These are phyloP conservation scores for Colletotrichum horii DNA, from an alignment of 2,329 filamentous ascomycete genomes.

Conservation along the genomic window DNA sequence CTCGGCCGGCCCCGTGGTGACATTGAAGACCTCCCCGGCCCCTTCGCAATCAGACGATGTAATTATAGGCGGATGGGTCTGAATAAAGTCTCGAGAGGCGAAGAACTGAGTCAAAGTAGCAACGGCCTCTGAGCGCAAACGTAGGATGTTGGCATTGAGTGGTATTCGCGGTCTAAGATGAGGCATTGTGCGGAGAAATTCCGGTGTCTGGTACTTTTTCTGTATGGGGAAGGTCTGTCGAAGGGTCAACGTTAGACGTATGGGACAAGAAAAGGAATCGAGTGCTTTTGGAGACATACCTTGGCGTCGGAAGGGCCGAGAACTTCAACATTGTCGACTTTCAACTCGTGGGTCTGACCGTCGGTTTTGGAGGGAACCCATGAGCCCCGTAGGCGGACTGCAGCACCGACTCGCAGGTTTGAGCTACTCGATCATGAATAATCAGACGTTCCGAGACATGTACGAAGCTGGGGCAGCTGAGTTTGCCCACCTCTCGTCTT, in stretches of 20 bases:
- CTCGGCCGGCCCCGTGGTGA: conserved; percentile 51
- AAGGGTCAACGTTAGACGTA: background rate
- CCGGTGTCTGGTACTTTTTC: conserved; percentile 91
- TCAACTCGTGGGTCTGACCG: conserved; percentile 80
- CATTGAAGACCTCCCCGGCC: conserved; percentile 88
- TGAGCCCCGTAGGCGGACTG: conserved; percentile 76
- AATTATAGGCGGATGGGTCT: conserved; percentile 92
- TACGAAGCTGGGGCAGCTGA: conserved; percentile 19
- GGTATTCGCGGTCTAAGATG: conserved; percentile 86
- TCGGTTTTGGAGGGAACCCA: conserved; percentile 76
- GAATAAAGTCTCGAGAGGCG: conserved; percentile 70
- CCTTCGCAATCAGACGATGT: conserved; percentile 98
- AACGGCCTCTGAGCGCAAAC: conserved; percentile 82
- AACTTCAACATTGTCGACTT: conserved; percentile 71
- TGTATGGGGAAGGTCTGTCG: conserved; percentile 86
- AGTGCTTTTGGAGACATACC: conserved; percentile 54
- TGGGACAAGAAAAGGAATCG: background rate
- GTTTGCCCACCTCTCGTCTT: conserved; percentile 69
- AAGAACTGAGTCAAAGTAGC: conserved; percentile 79
- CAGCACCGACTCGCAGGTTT: conserved; percentile 75
- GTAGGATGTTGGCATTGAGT: conserved; percentile 79
- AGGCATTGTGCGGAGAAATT: conserved; percentile 86
- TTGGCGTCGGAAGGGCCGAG: conserved; percentile 80
- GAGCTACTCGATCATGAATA: conserved; percentile 52
- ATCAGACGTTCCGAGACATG: conserved; percentile 26